These are phyloP conservation scores for Pythium sp. DNA, from an alignment of 352 stramenopile genomes.

Conservation along the genomic window DNA sequence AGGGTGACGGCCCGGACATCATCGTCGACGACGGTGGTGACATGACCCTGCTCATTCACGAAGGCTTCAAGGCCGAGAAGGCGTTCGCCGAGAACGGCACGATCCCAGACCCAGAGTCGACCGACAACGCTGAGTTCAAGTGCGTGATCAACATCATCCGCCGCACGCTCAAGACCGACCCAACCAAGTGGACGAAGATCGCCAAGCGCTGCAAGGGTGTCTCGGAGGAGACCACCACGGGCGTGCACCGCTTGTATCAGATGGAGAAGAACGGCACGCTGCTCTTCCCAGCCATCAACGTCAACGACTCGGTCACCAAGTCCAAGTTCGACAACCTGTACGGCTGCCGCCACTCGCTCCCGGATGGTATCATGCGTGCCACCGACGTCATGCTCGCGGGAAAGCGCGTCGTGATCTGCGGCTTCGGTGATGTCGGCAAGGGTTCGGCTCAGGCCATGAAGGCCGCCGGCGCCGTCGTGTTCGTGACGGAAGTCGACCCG, in stretches of 20 bases:
- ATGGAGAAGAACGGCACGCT: constrained; percentile 97
- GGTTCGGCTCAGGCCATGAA: constrained; percentile 97
- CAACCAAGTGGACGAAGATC: constrained; percentile 97
- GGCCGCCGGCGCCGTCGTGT: constrained; percentile 94
- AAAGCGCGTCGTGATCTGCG: constrained; percentile 97
- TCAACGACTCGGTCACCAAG: constrained; percentile 99
- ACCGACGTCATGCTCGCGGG: constrained; percentile 99
- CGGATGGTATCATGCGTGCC: constrained; percentile 98
- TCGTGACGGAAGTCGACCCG: constrained; percentile 98
- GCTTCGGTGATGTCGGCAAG: constrained; percentile 98
- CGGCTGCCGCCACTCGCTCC: constrained; percentile 98
- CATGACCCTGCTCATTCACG: constrained; percentile 99
- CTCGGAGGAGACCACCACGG: constrained; percentile 98
- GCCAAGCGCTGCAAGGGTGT: constrained; percentile 94
- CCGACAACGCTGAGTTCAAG: constrained; percentile 98
- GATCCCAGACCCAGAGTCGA: constrained; percentile 92
- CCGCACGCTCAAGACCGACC: constrained; percentile 92
- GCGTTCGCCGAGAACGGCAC: constrained; percentile 92
- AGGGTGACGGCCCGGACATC: constrained; percentile 96
- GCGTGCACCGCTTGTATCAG: constrained; percentile 97
- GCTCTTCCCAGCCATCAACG: constrained; percentile 98
- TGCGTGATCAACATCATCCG: constrained; percentile 97
- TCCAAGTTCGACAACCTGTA: constrained; percentile 99
- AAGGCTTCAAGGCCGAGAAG: constrained; percentile 97
- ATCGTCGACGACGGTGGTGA: constrained; percentile 99